Conservation (phyloP, 2,329 filamentous ascomycete genomes). For the Aurifilum marmelostoma region DNA sequence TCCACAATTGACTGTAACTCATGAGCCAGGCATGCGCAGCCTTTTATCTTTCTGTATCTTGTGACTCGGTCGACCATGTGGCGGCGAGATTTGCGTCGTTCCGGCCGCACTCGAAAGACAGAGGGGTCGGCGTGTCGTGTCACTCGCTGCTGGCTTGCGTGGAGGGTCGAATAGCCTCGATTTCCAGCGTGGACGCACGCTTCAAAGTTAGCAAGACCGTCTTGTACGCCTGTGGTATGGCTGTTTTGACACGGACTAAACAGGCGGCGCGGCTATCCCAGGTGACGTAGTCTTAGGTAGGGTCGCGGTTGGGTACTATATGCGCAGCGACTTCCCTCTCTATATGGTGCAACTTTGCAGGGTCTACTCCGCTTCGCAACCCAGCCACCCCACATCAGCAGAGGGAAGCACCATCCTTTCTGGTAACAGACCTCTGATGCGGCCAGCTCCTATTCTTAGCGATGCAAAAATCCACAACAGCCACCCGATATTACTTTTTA, state of each 20-base stretch:
- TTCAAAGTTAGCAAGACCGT: not conserved
- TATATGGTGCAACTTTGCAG: not conserved
- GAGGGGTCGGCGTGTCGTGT: not conserved
- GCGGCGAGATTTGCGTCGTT: not conserved
- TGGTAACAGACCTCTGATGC: constrained; percentile 25
- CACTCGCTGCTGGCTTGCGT: not conserved
- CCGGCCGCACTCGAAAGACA: not conserved
- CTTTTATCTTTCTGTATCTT: not conserved
- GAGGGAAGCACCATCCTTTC: constrained; percentile 9
- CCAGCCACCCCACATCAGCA: constrained; percentile 10
- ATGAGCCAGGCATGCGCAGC: constrained; percentile 20
- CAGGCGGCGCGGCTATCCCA: not conserved
- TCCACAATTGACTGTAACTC: constrained; percentile 11
- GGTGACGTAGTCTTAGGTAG: constrained; percentile 16
- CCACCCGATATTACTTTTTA: constrained; percentile 19
- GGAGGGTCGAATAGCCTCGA: not conserved
- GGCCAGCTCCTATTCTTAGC: constrained; percentile 24
- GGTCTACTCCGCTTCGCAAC: not conserved
- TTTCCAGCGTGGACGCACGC: constrained; percentile 11
- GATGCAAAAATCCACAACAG: constrained; percentile 11
- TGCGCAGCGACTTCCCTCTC: not conserved
- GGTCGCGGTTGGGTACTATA: constrained; percentile 1
- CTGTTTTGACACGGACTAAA: constrained; percentile 1
- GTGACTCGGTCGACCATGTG: not conserved
- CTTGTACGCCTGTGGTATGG: constrained; percentile 1